A percentile compares a stretch with the other conserved stretches of the same genome.
Conservation (phyloP, 352 stramenopile genomes). For the Pythium graminicola region DNA sequence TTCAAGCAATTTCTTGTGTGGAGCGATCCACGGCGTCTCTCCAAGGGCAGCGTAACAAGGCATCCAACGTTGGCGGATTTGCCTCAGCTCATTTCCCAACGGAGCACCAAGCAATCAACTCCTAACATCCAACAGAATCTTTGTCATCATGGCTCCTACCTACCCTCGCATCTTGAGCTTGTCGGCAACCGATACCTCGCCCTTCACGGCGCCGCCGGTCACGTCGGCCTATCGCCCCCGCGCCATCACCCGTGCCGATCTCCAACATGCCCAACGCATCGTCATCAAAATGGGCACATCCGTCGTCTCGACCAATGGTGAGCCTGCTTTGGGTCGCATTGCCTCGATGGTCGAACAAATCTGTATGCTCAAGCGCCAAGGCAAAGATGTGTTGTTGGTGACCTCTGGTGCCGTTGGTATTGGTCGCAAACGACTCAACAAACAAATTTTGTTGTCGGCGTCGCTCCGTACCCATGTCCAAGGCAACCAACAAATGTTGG, state of each 20-base stretch:
- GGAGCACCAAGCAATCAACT: too few relatives aligned
- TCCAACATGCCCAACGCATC: constrained; percentile 82
- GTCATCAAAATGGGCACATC: constrained; percentile 96
- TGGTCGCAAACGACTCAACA: constrained; percentile 90
- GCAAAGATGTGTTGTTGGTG: constrained; percentile 86
- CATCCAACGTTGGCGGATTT: too few relatives aligned
- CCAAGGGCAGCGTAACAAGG: not conserved
- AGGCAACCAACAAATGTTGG: constrained; percentile 86
- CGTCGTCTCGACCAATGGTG: constrained; percentile 91
- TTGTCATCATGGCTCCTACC: constrained; percentile 7
- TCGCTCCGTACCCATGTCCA: constrained; percentile 84
- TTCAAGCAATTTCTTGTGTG: not conserved
- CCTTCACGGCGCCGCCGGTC: not conserved
- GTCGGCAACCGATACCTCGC: not conserved
- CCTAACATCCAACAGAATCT: not conserved
- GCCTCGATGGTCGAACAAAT: constrained; percentile 92
- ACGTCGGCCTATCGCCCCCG: constrained; percentile 14
- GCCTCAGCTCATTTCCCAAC: not conserved
- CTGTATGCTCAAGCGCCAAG: constrained; percentile 87
- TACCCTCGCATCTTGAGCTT: not conserved
- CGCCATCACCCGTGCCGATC: constrained; percentile 56
- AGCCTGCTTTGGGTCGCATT: constrained; percentile 87
- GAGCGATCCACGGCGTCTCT: not conserved
- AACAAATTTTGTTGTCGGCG: constrained; percentile 87
- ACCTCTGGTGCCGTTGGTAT: constrained; percentile 92